Evolutionary conservation across 139 green algal species (phyloP).

Genomic region (Auxenochlorella pyrenoidosa): DNA sequence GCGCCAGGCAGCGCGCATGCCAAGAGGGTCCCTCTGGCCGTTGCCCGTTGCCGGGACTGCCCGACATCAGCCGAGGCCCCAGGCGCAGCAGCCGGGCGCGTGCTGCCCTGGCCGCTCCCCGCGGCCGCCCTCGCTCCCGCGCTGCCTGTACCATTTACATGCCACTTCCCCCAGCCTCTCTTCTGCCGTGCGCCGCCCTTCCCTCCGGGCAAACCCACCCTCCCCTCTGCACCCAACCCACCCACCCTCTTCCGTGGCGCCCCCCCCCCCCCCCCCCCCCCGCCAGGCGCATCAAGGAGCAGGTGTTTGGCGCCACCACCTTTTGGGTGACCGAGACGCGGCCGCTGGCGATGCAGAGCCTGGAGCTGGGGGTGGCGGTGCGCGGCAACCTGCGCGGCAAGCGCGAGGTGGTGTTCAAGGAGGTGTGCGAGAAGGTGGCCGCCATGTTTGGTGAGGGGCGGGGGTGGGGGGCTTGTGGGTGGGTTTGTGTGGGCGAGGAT

Average conservation of each 20-base stretch:
- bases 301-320: slow-evolving; percentile 77
- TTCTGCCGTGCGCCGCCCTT: not conserved
- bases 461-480: not conserved
- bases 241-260: too few species aligned
- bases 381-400: slow-evolving; percentile 86
- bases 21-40: too few species aligned
- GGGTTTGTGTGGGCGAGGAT: not conserved
- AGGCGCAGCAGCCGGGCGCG: too few species aligned
- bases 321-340: slow-evolving; percentile 89
- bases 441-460: slow-evolving; percentile 57
- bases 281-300: slow-evolving; percentile 69
- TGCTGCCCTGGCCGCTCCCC: not conserved
- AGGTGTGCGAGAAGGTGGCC: slow-evolving; percentile 54
- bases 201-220: not conserved
- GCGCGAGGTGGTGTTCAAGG: slow-evolving; percentile 63
- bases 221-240: too few species aligned
- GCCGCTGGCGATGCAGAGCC: slow-evolving; percentile 32
- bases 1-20: too few species aligned
- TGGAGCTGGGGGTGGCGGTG: slow-evolving; percentile 69
- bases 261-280: not conserved
- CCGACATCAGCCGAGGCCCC: too few species aligned
- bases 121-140: too few species aligned
- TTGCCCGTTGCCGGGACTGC: too few species aligned
- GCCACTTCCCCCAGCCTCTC: too few species aligned
- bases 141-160: too few species aligned